phyloP scores from a whole-genome alignment of 192 early-diverging fungal species.

The Spizellomyces sp. region DNA sequence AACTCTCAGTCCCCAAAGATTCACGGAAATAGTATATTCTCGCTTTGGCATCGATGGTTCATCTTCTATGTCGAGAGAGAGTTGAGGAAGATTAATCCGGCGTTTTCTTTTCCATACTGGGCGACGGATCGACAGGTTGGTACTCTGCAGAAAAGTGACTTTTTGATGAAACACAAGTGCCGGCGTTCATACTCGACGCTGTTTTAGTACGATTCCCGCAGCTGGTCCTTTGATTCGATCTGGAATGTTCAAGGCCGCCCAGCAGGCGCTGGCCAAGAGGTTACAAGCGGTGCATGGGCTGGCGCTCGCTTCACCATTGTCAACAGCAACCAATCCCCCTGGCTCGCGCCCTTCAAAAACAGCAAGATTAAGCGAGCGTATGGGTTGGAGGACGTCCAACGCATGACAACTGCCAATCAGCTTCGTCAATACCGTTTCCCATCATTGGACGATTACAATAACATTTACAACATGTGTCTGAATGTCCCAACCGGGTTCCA shows the following conservation, averaged over 20 bases:
- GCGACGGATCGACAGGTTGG: constrained; percentile 8
- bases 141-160: not conserved
- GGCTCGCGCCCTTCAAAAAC: not conserved
- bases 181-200: too few relatives aligned
- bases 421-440: constrained; percentile 1
- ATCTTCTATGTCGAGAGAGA: constrained; percentile 14
- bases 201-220: not conserved
- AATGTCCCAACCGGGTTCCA: constrained; percentile 7
- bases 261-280: constrained; percentile 4
- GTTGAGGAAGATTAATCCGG: constrained; percentile 16
- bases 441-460: constrained; percentile 20
- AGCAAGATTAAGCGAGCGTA: constrained; percentile 13
- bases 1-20: not conserved
- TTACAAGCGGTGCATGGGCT: constrained; percentile 17
- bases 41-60: constrained; percentile 29
- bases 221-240: constrained; percentile 17
- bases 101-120: constrained; percentile 28
- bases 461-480: constrained; percentile 1
- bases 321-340: not conserved
- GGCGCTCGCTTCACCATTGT: constrained; percentile 2
- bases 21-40: constrained; percentile 26
- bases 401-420: not conserved
- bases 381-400: not conserved
- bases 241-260: constrained; percentile 10
- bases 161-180: too few relatives aligned